phyloP scores from a whole-genome alignment of 2,329 filamentous ascomycete genomes.

The Saccharata proteae region DNA sequence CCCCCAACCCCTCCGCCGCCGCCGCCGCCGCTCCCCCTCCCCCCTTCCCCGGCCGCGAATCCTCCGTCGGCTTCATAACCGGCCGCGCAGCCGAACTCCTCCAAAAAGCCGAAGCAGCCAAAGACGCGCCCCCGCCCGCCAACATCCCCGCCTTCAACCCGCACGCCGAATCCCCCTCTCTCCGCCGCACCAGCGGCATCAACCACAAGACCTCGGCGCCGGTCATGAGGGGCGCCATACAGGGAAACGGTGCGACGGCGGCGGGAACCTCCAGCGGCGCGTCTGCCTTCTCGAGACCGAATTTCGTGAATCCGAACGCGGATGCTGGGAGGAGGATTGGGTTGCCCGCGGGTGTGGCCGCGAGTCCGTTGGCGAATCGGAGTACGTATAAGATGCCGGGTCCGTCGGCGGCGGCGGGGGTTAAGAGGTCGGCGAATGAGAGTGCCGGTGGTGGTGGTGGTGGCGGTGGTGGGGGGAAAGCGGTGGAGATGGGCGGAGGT shows the following conservation, averaged over 20 bases:
- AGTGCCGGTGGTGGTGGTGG: neutral
- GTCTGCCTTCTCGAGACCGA: slow-evolving; percentile 15
- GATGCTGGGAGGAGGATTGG: slow-evolving; percentile 37
- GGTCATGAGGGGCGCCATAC: slow-evolving; percentile 26
- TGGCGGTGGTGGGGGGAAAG: no score
- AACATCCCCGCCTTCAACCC: slow-evolving; percentile 33
- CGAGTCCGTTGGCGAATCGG: slow-evolving; percentile 32
- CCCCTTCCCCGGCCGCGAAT: slow-evolving; percentile 14
- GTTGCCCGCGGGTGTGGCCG: slow-evolving; percentile 31
- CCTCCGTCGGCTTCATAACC: slow-evolving; percentile 33
- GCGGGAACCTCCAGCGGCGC: neutral
- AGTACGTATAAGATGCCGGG: slow-evolving; percentile 33
- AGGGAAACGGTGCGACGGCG: neutral
- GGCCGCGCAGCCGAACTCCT: slow-evolving; percentile 31
- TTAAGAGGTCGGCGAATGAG: slow-evolving; percentile 42
- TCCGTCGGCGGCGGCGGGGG: slow-evolving; percentile 19
- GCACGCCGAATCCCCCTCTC: slow-evolving; percentile 52
- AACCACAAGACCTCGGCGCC: slow-evolving; percentile 71
- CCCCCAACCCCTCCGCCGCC: no score
- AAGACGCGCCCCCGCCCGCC: slow-evolving; percentile 18
- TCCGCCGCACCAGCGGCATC: slow-evolving; percentile 77
- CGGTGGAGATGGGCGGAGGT: no score
- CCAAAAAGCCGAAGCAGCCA: slow-evolving; percentile 20
- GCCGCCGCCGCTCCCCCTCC: no score
- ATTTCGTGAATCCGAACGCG: slow-evolving; percentile 36